Conservation (phyloP, 768 basidiomycete species). For the Pisolithus orientalis region DNA sequence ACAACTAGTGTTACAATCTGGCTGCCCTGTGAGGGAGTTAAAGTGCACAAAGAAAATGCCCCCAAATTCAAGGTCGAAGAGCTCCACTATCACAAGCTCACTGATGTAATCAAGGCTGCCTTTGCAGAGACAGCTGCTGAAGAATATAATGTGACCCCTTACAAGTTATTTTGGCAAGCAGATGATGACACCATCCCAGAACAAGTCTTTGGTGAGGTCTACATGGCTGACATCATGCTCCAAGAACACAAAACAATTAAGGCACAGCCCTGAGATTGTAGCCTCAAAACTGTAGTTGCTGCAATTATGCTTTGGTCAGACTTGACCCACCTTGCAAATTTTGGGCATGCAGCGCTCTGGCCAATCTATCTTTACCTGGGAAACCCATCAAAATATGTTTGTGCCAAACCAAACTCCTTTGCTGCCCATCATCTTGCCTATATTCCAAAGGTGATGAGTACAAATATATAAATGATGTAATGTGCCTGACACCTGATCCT, state of each 20-base stretch:
- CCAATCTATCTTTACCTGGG: slow-evolving; percentile 11
- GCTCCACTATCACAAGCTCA: slow-evolving; percentile 19
- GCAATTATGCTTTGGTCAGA: no score
- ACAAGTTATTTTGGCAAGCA: slow-evolving; percentile 8
- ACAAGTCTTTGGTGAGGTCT: slow-evolving; percentile 18
- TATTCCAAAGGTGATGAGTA: slow-evolving; percentile 7
- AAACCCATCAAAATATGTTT: slow-evolving; percentile 11
- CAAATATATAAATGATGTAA: no score
- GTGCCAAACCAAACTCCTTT: slow-evolving; percentile 1
- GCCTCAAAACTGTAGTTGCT: no score
- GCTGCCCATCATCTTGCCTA: slow-evolving; percentile 18
- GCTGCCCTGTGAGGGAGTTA: slow-evolving; percentile 1
- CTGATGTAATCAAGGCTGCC: slow-evolving; percentile 16
- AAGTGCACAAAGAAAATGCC: neutral
- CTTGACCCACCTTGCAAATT: no score
- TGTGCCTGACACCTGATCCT: no score
- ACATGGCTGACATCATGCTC: slow-evolving; percentile 12
- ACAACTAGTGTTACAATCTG: slow-evolving; percentile 6
- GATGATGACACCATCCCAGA: slow-evolving; percentile 5
- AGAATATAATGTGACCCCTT: slow-evolving; percentile 11
- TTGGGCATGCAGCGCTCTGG: slow-evolving; percentile 1
- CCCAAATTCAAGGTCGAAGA: slow-evolving; percentile 20
- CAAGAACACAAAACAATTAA: slow-evolving; percentile 5
- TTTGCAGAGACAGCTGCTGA: slow-evolving; percentile 13
- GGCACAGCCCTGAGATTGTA: no score